A percentile compares a stretch with the other conserved stretches of the same genome.
Evolutionary conservation across 495 filamentous ascomycete species (phyloP).

Genomic region (Penicillium waksmanii): DNA sequence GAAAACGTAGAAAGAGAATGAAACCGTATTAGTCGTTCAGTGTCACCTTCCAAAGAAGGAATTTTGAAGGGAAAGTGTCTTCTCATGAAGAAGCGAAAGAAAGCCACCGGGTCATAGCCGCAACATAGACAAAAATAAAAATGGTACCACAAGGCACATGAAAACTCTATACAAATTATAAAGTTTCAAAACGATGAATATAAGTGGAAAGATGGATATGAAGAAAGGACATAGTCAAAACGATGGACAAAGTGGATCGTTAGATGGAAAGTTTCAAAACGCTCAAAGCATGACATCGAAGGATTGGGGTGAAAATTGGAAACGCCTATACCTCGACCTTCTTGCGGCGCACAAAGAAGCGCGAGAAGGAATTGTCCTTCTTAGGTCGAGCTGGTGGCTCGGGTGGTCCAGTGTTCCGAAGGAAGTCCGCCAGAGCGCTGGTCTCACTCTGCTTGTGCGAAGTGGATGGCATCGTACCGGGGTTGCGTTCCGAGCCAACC

Average conservation of each 20-base stretch:
- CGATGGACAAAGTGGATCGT: slow-evolving; percentile 37
- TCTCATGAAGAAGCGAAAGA: slow-evolving; percentile 14
- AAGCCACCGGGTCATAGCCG: slow-evolving; percentile 27
- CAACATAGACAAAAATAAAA: slow-evolving; percentile 13
- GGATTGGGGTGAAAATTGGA: slow-evolving; percentile 4
- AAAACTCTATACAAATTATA: slow-evolving; percentile 20
- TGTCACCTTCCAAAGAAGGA: slow-evolving; percentile 12
- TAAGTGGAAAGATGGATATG: slow-evolving; percentile 9
- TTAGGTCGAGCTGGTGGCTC: slow-evolving; percentile 30
- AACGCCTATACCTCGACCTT: slow-evolving; percentile 36
- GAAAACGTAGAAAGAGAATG: slow-evolving; percentile 4
- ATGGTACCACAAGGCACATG: slow-evolving; percentile 5
- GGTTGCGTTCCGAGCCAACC: slow-evolving; percentile 41
- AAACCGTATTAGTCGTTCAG: slow-evolving; percentile 29
- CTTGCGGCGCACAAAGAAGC: slow-evolving; percentile 48
- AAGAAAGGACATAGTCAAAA: slow-evolving; percentile 21
- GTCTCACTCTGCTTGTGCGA: slow-evolving; percentile 54
- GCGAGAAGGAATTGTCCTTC: slow-evolving; percentile 39
- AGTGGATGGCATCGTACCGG: slow-evolving; percentile 32
- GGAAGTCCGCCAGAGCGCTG: slow-evolving; percentile 77
- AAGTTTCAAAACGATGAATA: background rate
- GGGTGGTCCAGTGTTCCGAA: slow-evolving; percentile 77
- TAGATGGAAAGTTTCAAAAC: slow-evolving; percentile 33
- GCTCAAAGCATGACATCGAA: slow-evolving; percentile 39
- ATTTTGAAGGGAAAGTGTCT: slow-evolving; percentile 15